Evolutionary conservation across 2,329 filamentous ascomycete species (phyloP).

Genomic region (Aspergillus sojae): DNA sequence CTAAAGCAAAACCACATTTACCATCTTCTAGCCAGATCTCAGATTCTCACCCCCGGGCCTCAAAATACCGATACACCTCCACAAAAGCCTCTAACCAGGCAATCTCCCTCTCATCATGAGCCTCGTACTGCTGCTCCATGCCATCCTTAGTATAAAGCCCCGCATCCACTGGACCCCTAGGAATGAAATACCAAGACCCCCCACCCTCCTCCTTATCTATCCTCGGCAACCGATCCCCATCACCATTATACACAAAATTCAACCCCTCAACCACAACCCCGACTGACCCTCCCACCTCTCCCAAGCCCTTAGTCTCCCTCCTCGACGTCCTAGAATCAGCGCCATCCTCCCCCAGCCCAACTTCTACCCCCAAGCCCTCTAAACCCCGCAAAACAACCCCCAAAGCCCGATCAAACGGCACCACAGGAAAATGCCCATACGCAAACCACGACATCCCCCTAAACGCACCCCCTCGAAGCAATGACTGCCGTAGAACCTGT

Average conservation of each 20-base stretch:
- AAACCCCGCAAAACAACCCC: background rate
- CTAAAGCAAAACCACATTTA: too few species aligned
- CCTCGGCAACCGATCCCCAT: background rate
- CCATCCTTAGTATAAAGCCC: background rate
- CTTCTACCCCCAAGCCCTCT: background rate
- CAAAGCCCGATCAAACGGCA: background rate
- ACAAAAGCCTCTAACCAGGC: constrained; percentile 23
- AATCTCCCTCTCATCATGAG: constrained; percentile 21
- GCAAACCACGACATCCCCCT: background rate
- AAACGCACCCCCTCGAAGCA: background rate
- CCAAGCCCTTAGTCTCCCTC: background rate
- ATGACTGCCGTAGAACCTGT: background rate
- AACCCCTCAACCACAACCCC: background rate
- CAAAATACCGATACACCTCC: constrained; percentile 14
- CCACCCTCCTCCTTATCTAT: background rate
- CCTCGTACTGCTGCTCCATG: background rate
- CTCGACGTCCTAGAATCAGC: background rate
- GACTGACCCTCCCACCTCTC: background rate
- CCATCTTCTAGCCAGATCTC: background rate
- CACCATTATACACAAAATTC: background rate
- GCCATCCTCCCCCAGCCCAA: background rate
- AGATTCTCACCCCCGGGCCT: background rate
- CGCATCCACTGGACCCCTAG: background rate
- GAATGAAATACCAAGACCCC: background rate
- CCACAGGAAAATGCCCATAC: background rate